phyloP scores from a whole-genome alignment of 805 yeast genomes.

The Sugiyamaella marilandica region DNA sequence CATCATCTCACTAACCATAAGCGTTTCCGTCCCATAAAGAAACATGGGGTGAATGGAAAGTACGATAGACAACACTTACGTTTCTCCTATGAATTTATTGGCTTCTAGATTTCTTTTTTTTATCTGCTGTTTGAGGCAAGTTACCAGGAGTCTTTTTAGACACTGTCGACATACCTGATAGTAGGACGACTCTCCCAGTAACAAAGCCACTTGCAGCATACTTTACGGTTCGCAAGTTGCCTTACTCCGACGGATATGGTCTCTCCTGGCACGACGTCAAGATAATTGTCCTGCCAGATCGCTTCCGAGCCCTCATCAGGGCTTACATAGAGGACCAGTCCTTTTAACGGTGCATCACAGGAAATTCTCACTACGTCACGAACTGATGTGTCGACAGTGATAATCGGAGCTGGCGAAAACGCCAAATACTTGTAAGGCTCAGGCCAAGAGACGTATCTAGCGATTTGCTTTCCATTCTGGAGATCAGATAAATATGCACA shows the following conservation, averaged over 20 bases:
- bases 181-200: background rate
- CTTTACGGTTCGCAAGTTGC: background rate
- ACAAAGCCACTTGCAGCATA: background rate
- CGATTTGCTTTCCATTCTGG: constrained; percentile 28
- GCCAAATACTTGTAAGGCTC: constrained; percentile 40
- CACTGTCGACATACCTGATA: background rate
- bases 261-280: constrained; percentile 8
- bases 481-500: constrained; percentile 15
- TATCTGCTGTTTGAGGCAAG: no score
- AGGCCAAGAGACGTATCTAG: constrained; percentile 40
- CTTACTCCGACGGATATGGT: background rate
- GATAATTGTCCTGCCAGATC: constrained; percentile 3
- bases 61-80: no score
- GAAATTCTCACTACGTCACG: background rate
- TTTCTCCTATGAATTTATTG: no score
- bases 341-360: constrained; percentile 7
- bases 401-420: constrained; percentile 24
- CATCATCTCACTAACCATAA: no score
- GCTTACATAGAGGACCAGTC: background rate
- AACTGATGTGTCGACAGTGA: background rate
- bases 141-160: no score
- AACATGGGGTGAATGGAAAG: no score
- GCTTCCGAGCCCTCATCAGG: constrained; percentile 3
- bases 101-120: no score
- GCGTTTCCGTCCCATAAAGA: no score